A percentile compares a stretch with the other conserved stretches of the same genome.
phyloP scores from a whole-genome alignment of 371 early-diverging fungal species.

The Nosema muscidifuracis region DNA sequence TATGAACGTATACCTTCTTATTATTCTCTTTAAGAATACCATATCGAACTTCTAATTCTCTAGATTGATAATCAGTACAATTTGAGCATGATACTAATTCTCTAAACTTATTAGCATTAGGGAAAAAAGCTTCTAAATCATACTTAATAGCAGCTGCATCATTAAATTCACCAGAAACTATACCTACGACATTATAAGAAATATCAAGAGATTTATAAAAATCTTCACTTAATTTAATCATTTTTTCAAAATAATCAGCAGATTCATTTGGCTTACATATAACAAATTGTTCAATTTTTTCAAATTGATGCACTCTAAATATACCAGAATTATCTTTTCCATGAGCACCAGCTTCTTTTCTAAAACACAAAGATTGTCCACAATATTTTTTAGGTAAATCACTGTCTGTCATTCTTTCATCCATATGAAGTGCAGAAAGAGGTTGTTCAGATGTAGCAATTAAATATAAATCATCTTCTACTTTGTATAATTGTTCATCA shows the following conservation, averaged over 20 bases:
- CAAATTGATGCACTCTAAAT: slow-evolving; percentile 99
- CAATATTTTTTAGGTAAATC: slow-evolving; percentile 67
- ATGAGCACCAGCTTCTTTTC: slow-evolving; percentile 98
- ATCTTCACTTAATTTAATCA: slow-evolving; percentile 82
- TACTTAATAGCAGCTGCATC: slow-evolving; percentile 98
- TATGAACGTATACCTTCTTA: slow-evolving; percentile 88
- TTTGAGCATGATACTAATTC: slow-evolving; percentile 97
- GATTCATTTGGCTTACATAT: slow-evolving; percentile 88
- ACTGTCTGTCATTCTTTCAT: slow-evolving; percentile 68
- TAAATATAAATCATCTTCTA: slow-evolving; percentile 83
- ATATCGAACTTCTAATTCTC: slow-evolving; percentile 86
- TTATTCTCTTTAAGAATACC: slow-evolving; percentile 75
- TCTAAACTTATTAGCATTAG: slow-evolving; percentile 80
- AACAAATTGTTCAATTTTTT: slow-evolving; percentile 98
- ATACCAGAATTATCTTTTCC: slow-evolving; percentile 98
- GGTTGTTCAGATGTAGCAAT: slow-evolving; percentile 99
- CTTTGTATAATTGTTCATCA: slow-evolving; percentile 96
- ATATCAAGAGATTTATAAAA: slow-evolving; percentile 83
- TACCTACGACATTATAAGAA: slow-evolving; percentile 85
- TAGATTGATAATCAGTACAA: slow-evolving; percentile 95
- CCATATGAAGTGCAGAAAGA: slow-evolving; percentile 84
- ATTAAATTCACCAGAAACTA: slow-evolving; percentile 93
- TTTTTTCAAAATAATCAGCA: slow-evolving; percentile 90
- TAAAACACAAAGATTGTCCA: slow-evolving; percentile 97
- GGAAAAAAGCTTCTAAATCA: slow-evolving; percentile 99